phyloP scores from a whole-genome alignment of 2,329 filamentous ascomycete genomes.

The Trematosphaeria pertusa region DNA sequence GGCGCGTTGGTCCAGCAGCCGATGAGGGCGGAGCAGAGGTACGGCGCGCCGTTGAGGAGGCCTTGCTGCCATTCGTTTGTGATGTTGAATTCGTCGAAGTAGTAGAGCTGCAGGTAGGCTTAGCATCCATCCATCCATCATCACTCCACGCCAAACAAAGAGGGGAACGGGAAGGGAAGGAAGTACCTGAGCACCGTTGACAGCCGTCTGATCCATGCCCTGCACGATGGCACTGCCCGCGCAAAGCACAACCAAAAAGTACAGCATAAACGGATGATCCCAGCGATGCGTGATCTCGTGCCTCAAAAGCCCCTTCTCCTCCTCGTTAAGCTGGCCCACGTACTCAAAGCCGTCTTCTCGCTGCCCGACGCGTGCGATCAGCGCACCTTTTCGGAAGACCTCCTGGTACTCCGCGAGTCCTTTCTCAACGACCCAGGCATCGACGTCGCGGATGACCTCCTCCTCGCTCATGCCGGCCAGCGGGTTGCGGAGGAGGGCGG shows the following conservation, averaged over 20 bases:
- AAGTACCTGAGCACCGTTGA: conserved; percentile 41
- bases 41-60: conserved; percentile 38
- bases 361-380: conserved; percentile 55
- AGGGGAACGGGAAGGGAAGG: too few relatives aligned
- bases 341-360: conserved; percentile 57
- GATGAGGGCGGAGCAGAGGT: conserved; percentile 50
- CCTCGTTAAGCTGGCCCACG: conserved; percentile 57
- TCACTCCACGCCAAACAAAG: too few relatives aligned
- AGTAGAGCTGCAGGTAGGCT: conserved; percentile 28
- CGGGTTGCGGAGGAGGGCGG: conserved; percentile 58
- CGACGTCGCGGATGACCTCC: conserved; percentile 61
- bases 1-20: conserved; percentile 44
- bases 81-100: conserved; percentile 38
- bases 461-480: conserved; percentile 61
- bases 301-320: conserved; percentile 65
- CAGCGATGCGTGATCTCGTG: conserved; percentile 71
- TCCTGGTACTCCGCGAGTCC: conserved; percentile 58
- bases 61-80: conserved; percentile 37
- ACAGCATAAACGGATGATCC: conserved; percentile 71
- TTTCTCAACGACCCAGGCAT: conserved; percentile 60
- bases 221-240: conserved; percentile 74
- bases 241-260: conserved; percentile 70
- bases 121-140: neutral
- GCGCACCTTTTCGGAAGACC: conserved; percentile 58
- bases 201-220: conserved; percentile 53